These are phyloP conservation scores for Mrakiaceae sp. DNA, from an alignment of 1,284 basidiomycete genomes.

Conservation along the genomic window DNA sequence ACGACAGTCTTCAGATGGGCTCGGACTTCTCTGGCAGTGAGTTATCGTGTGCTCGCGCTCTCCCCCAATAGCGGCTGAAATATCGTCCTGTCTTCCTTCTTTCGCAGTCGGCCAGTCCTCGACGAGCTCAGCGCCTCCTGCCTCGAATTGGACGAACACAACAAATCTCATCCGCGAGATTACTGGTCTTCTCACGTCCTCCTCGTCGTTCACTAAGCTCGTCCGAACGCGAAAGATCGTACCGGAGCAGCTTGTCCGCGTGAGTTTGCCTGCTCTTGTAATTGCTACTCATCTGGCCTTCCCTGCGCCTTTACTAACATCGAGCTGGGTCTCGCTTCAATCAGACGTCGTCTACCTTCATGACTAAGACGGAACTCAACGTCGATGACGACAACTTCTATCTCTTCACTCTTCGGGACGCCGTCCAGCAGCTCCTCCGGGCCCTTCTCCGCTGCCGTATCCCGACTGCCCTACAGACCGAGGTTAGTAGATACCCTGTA, in stretches of 20 bases:
- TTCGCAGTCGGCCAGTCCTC: background rate
- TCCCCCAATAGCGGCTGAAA: too few relatives aligned
- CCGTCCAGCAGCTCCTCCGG: background rate
- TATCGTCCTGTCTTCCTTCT: too few relatives aligned
- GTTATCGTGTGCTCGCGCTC: background rate
- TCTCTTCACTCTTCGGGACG: background rate
- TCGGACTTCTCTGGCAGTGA: too few relatives aligned
- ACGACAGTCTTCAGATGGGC: too few relatives aligned
- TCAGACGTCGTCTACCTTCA: background rate
- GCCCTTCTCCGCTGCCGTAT: background rate
- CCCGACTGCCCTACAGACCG: conserved; percentile 2
- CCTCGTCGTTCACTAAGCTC: conserved; percentile 8
- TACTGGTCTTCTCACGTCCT: conserved; percentile 5
- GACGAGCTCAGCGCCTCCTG: background rate
- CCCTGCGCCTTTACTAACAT: too few relatives aligned
- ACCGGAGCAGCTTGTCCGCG: conserved; percentile 4
- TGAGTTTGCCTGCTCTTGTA: too few relatives aligned
- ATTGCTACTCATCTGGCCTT: too few relatives aligned
- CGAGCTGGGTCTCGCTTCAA: too few relatives aligned
- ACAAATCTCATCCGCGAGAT: background rate
- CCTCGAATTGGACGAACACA: background rate
- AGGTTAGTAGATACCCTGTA: background rate
- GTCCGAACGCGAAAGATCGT: background rate
- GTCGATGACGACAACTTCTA: too few relatives aligned
- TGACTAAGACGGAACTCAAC: background rate